Evolutionary conservation across 2,329 filamentous ascomycete species (phyloP).

Genomic region (Colletotrichum graminicola): DNA sequence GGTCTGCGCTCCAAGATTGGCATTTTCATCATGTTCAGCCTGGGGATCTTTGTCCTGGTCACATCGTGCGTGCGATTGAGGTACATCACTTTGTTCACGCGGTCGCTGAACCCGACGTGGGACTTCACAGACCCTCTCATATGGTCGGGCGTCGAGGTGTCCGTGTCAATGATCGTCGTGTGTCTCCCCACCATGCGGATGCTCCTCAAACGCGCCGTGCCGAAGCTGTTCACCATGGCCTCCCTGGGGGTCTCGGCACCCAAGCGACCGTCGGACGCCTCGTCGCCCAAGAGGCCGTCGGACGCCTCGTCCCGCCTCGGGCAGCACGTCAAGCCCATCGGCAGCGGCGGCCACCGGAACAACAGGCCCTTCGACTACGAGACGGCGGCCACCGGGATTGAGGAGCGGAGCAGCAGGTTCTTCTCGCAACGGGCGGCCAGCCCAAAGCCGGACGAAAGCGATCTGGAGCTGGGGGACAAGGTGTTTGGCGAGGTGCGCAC

Average conservation of each 20-base stretch:
- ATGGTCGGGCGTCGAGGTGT: conserved; percentile 59
- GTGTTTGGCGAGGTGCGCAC: conserved; percentile 49
- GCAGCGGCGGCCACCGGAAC: background rate
- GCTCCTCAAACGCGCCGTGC: conserved; percentile 43
- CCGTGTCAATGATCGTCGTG: conserved; percentile 56
- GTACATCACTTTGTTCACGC: conserved; percentile 50
- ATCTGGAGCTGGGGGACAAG: conserved; percentile 50
- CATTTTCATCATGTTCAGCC: conserved; percentile 53
- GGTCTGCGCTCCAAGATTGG: conserved; percentile 45
- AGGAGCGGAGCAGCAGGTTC: conserved; percentile 22
- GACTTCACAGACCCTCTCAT: conserved; percentile 56
- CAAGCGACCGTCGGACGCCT: conserved; percentile 13
- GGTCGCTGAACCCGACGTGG: conserved; percentile 56
- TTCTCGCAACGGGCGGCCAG: conserved; percentile 15
- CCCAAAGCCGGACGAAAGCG: conserved; percentile 44
- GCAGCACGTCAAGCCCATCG: background rate
- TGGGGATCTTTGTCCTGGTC: conserved; percentile 53
- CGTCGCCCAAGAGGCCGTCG: conserved; percentile 28
- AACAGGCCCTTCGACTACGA: conserved; percentile 17
- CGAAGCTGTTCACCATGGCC: conserved; percentile 23
- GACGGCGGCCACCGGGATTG: conserved; percentile 21
- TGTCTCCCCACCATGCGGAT: conserved; percentile 56
- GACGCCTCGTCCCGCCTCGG: conserved; percentile 14
- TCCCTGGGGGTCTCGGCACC: conserved; percentile 9
- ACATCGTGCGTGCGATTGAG: conserved; percentile 53